A percentile compares a stretch with the other conserved stretches of the same genome.
Evolutionary conservation across 2,329 filamentous ascomycete species (phyloP).

Genomic region (Pestalotiopsis sp.): DNA sequence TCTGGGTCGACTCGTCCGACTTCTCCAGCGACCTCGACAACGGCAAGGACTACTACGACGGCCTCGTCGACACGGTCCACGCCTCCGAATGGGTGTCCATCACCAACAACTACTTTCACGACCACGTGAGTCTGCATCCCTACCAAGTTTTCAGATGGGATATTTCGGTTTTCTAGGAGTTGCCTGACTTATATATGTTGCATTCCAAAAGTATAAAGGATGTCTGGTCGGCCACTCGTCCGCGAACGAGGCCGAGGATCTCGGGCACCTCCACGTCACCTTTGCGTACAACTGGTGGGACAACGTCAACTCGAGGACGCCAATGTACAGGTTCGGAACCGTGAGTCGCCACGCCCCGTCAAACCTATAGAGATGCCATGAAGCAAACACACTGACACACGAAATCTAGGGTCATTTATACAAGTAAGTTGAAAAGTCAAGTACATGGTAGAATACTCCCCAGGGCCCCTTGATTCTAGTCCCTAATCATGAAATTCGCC

Average conservation of each 20-base stretch:
- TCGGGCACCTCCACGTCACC: conserved; percentile 63
- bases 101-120: conserved; percentile 42
- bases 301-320: conserved; percentile 66
- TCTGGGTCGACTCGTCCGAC: conserved; percentile 72
- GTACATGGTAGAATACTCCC: conserved; percentile 32
- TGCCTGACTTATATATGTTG: not conserved
- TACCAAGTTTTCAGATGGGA: not conserved
- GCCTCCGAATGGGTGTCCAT: conserved; percentile 63
- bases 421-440: conserved; percentile 35
- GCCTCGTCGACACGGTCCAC: conserved; percentile 66
- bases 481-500: not conserved
- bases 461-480: no score
- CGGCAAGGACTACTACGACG: conserved; percentile 73
- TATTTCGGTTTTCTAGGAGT: no score
- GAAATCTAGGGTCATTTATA: not conserved
- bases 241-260: conserved; percentile 60
- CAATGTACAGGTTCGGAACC: conserved; percentile 68
- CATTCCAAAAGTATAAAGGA: conserved; percentile 23
- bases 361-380: conserved; percentile 32
- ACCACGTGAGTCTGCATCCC: conserved; percentile 41
- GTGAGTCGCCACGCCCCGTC: conserved; percentile 48
- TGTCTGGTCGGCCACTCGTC: conserved; percentile 59
- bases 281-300: conserved; percentile 68
- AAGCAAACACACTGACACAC: not conserved
- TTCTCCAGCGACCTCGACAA: conserved; percentile 58